Base-by-base conservation (phyloP, 768 basidiomycete species). In the Tricholoma hemisulphureum region DNA sequence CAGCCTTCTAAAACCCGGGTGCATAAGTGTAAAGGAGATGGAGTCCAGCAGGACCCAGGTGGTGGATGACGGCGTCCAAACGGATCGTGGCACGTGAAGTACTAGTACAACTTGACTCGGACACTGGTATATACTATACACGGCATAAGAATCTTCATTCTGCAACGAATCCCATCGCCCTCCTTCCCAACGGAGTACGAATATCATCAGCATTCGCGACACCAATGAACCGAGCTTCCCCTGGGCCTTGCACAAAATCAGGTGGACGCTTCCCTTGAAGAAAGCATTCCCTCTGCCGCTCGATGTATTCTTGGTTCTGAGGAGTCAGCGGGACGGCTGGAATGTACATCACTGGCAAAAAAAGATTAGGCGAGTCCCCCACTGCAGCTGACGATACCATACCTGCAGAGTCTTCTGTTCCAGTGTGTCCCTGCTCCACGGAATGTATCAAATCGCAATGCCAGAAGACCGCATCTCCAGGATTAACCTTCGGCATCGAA, bases 381-480 rank as follows among this genome's bases (percentile, higher is more conserved):
- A 4, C 16, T 55, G 43, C 26, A 43, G 55, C 26, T 39, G 21
- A 37, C 32, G 24, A 53, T 45, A 26, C 53, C 68, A 61, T 58
- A 83, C 83, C 83, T 56, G 83, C 81, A 23, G 85, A 87, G 61
- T 85, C 84, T 39, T 65, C 74, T 1, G 67, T 66, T 3, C 87
- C 86, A 0, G 69, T 77, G 65, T 88, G 85, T 55, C 82, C 77
- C 41, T 61, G 53, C 62, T 83, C 81, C 23, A 83, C 81, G 2
- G 79, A 68, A 61, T 83, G 81, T 6, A 81, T 69, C 24, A 79
- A 77, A 66, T 83, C 81, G 56, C 85, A 86, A 62, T 89, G 87
- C 87, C 89, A 91, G 71, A 87, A 90, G 3, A 89, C 87, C 63
- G 86, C 83, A 65, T 92, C 90, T 2, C 91, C 91, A 0, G 89